Conservation (phyloP, 2,329 filamentous ascomycete genomes). For the Zymoseptoria pseudotritici region DNA sequence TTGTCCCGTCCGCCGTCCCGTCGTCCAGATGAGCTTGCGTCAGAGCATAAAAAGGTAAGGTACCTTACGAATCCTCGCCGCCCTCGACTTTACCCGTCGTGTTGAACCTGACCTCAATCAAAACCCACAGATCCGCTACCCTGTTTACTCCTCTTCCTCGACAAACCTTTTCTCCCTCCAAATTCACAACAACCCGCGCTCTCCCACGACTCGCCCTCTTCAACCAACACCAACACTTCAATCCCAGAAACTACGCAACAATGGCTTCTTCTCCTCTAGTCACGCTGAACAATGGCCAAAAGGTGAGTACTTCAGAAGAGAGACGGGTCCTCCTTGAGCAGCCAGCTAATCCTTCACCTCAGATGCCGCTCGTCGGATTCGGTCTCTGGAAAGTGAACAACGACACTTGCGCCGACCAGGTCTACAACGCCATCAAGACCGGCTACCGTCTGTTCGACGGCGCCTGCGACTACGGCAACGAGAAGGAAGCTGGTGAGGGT, state of each 20-base stretch:
- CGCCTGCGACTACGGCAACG: constrained; percentile 72
- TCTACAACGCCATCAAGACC: constrained; percentile 64
- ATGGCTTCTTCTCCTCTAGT: constrained; percentile 24
- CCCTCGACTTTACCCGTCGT: not conserved
- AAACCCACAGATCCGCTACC: constrained; percentile 8
- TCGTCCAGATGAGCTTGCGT: constrained; percentile 5
- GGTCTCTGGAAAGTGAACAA: constrained; percentile 80
- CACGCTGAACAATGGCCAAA: constrained; percentile 33
- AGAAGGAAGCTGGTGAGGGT: constrained; percentile 69
- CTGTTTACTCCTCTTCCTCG: constrained; percentile 6
- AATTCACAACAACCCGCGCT: not conserved
- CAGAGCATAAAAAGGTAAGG: constrained; percentile 15
- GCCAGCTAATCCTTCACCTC: not conserved
- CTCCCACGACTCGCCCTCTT: constrained; percentile 4
- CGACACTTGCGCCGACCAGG: constrained; percentile 62
- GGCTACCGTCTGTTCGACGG: constrained; percentile 56
- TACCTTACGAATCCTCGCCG: not conserved
- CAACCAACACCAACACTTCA: not conserved
- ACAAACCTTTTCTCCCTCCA: constrained; percentile 1
- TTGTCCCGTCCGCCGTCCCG: not conserved
- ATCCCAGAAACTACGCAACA: constrained; percentile 21
- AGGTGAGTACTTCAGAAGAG: constrained; percentile 17
- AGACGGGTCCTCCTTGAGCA: not conserved
- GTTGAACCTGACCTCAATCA: constrained; percentile 1
- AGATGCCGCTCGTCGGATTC: constrained; percentile 71